phyloP scores from a whole-genome alignment of 805 yeast genomes.

The Saccharomycopsis microspora region DNA sequence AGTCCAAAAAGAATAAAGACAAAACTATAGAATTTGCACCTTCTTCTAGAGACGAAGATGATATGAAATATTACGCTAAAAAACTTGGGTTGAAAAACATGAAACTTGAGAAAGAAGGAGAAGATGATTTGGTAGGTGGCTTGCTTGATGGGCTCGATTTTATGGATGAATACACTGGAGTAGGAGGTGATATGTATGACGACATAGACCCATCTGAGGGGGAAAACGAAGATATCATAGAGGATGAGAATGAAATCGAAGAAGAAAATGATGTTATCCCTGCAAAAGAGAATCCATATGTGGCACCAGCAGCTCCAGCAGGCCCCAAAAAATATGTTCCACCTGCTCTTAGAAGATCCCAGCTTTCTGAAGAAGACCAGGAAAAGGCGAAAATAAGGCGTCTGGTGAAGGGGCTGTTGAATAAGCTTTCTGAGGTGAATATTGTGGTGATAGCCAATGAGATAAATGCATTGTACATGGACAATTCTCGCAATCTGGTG shows the following conservation, averaged over 20 bases:
- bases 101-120: constrained; percentile 36
- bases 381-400: constrained; percentile 41
- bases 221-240: constrained; percentile 19
- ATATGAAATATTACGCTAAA: constrained; percentile 73
- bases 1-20: constrained; percentile 14
- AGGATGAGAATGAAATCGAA: constrained; percentile 20
- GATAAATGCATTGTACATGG: constrained; percentile 48
- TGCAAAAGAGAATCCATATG: constrained; percentile 60
- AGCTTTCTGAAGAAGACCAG: constrained; percentile 29
- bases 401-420: constrained; percentile 71
- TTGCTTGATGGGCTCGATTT: constrained; percentile 50
- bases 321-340: constrained; percentile 54
- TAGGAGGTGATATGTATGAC: constrained; percentile 28
- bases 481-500: constrained; percentile 70
- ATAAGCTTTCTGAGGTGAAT: constrained; percentile 84
- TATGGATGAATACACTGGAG: constrained; percentile 19
- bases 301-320: constrained; percentile 18
- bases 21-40: constrained; percentile 36
- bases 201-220: constrained; percentile 24
- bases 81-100: constrained; percentile 60
- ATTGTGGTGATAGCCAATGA: constrained; percentile 59
- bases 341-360: constrained; percentile 63
- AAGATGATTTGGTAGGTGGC: constrained; percentile 75
- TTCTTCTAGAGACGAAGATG: constrained; percentile 56
- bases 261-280: constrained; percentile 17